A percentile compares a stretch with the other conserved stretches of the same genome.
Conservation (phyloP, 2,329 filamentous ascomycete genomes). For the Claviceps fusiformis region DNA sequence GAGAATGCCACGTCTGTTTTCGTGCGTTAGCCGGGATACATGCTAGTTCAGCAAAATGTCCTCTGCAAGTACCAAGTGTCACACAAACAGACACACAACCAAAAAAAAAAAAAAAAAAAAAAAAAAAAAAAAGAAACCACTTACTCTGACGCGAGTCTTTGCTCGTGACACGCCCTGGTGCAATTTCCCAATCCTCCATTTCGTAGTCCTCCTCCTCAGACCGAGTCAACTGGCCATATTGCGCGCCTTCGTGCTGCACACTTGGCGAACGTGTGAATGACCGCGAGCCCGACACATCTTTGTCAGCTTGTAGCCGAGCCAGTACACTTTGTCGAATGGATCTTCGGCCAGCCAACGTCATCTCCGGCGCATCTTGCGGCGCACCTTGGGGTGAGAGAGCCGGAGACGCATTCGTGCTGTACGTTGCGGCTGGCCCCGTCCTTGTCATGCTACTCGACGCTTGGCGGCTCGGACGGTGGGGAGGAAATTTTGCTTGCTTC, state of each 20-base stretch:
- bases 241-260: not conserved
- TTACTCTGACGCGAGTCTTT: slow-evolving; percentile 20
- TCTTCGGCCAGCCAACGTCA: not conserved
- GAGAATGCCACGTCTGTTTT: slow-evolving; percentile 29
- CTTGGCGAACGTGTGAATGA: not conserved
- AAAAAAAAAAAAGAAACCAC: slow-evolving; percentile 7
- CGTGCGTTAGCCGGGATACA: not conserved
- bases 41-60: too few relatives aligned
- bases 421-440: not conserved
- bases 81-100: too few relatives aligned
- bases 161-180: slow-evolving; percentile 26
- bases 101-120: not conserved
- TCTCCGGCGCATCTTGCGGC: not conserved
- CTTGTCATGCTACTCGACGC: not conserved
- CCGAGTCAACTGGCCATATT: not conserved
- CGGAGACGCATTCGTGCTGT: not conserved
- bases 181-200: slow-evolving; percentile 20
- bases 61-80: too few relatives aligned
- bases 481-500: not conserved
- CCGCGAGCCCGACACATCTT: not conserved
- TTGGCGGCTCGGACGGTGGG: not conserved
- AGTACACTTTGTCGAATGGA: slow-evolving; percentile 4
- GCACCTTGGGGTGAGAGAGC: not conserved
- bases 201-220: slow-evolving; percentile 1
- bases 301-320: slow-evolving; percentile 3